These are phyloP conservation scores for Cicer cuneatum DNA, from an alignment of 306 rosid species.

Conservation along the genomic window DNA sequence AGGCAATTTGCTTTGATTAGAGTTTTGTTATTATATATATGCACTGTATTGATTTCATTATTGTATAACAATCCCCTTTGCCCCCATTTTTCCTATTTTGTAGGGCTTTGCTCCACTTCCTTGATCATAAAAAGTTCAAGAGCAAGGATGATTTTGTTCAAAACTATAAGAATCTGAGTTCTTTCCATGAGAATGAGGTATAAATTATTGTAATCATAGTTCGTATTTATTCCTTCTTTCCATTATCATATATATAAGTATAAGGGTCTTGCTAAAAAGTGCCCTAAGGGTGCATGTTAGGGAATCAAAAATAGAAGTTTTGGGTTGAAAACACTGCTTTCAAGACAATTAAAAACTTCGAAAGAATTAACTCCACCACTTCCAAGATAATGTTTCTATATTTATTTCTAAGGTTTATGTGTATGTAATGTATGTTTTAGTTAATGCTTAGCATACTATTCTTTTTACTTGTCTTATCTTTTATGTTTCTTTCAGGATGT, in stretches of 20 bases:
- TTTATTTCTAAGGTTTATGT: not conserved
- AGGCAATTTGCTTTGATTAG: slow-evolving; percentile 16
- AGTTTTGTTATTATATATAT: slow-evolving; percentile 16
- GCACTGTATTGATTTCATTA: slow-evolving; percentile 9
- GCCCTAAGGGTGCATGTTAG: no score
- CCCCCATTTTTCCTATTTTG: not conserved
- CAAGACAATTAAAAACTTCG: no score
- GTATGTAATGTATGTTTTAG: slow-evolving; percentile 15
- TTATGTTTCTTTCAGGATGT: slow-evolving; percentile 65
- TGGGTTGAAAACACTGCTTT: no score
- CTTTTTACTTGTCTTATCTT: not conserved
- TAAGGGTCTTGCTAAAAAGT: no score
- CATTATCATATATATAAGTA: no score
- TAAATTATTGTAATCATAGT: slow-evolving; percentile 12
- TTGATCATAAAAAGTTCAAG: slow-evolving; percentile 84
- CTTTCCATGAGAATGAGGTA: slow-evolving; percentile 97
- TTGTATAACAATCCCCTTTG: not conserved
- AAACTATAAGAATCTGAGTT: slow-evolving; percentile 96
- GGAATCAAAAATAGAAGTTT: no score
- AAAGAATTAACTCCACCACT: no score
- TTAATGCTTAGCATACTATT: slow-evolving; percentile 24
- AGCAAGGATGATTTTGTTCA: slow-evolving; percentile 96
- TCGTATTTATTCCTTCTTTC: no score
- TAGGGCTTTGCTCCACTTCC: slow-evolving; percentile 99
- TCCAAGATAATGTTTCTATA: no score